Conservation (phyloP, 495 filamentous ascomycete species). For the Amphirosellinia nigrospora region DNA sequence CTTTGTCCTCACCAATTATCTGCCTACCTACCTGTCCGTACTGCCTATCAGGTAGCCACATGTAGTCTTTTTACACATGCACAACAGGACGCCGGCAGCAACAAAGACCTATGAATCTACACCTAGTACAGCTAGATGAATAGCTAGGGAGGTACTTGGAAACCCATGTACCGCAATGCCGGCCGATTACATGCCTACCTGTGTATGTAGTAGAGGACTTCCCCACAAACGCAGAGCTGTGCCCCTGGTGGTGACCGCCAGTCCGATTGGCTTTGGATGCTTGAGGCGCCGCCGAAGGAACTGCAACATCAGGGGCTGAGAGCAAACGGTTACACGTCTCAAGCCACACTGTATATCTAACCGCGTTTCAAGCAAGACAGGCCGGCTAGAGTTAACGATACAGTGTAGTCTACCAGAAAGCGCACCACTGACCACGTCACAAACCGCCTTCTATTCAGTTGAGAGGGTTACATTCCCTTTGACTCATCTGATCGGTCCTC, state of each 20-base stretch:
- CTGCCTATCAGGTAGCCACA: no score
- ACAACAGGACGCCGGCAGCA: no score
- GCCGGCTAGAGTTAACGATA: neutral
- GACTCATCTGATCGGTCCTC: conserved; percentile 22
- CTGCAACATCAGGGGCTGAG: neutral
- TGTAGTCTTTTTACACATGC: no score
- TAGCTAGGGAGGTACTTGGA: neutral
- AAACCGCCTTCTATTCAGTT: neutral
- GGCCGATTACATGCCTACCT: neutral
- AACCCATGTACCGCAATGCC: neutral
- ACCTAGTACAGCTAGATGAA: no score
- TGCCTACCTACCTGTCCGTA: neutral
- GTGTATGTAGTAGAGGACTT: conserved; percentile 9
- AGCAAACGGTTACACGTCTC: conserved; percentile 4
- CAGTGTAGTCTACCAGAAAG: neutral
- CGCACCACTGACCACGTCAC: conserved; percentile 15
- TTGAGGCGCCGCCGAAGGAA: conserved; percentile 7
- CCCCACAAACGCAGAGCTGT: conserved; percentile 19
- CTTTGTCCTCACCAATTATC: neutral
- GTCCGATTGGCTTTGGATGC: conserved; percentile 11
- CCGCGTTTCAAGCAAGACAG: neutral
- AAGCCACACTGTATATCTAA: neutral
- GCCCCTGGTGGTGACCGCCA: conserved; percentile 14
- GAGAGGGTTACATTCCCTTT: conserved; percentile 17
- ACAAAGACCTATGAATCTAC: no score